Base-by-base conservation (phyloP, 2,329 filamentous ascomycete genomes). In the Alternaria brassicicola region DNA sequence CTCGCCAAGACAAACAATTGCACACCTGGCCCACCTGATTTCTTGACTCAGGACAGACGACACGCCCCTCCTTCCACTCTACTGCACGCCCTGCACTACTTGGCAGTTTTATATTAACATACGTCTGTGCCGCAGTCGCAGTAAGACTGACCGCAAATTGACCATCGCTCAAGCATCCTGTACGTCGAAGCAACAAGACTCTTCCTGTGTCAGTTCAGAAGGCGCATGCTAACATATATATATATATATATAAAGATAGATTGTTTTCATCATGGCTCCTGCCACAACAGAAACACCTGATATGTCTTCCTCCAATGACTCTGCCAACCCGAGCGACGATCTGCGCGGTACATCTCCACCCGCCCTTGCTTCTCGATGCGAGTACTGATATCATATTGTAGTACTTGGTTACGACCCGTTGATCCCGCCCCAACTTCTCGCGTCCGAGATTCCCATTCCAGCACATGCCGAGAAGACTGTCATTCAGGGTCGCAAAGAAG, bases 361-460 rank as follows among this genome's bases (percentile, higher is more conserved):
- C 38, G 30, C 25, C 19, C 3, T 21, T 13, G 6, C 23, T 25
- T 21, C 33, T n/a, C 42, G 21, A 15, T 25, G 25, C 28, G 39
- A 33, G 6, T 63, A 36, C 66, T 74, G 43, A 69, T 50, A 41
- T 25, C 26, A 46, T 26, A 25, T 21, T 35, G 17, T 66, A 97
- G 94, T 97, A 79, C 83, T 96, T 76, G 93, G 93, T 68, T 94
- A 97, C 84, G 93, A 97, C 80, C 92, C 94, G 73, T 83, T 98
- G 75, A 95, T 97, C 77, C 89, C 92, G 46, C 94, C 94, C 41
- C 89, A 91, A 68, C 87, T 97, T 68, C 89, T 98, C 72, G 88
- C 92, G 76, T 87, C 89, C 62, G 93, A 98, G 80, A 89, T 97
- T 69, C 92, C 93, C 61, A 82, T 84, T 60, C 86, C 73, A 76